These are phyloP conservation scores for Flueggea neowawraea DNA, from an alignment of 441 rosid genomes.

Conservation along the genomic window DNA sequence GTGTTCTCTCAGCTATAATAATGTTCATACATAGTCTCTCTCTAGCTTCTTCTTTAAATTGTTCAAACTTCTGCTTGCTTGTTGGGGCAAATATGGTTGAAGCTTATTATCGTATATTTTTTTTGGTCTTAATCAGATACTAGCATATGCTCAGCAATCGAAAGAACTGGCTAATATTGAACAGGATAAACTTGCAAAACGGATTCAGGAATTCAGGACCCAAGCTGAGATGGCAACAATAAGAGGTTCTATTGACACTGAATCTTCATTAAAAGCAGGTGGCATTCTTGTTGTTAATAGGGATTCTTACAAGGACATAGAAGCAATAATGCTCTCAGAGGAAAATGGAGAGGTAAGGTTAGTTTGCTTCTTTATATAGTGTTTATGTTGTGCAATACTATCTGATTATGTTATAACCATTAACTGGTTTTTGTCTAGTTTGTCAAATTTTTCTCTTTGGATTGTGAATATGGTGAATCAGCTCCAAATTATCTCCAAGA, in stretches of 20 bases:
- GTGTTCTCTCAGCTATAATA: too few relatives aligned
- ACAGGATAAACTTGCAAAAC: slow-evolving; percentile 77
- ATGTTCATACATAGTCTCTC: too few relatives aligned
- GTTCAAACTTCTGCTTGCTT: too few relatives aligned
- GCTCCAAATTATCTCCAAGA: too few relatives aligned
- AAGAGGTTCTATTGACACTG: slow-evolving; percentile 41
- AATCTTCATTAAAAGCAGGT: slow-evolving; percentile 38
- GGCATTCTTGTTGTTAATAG: slow-evolving; percentile 37
- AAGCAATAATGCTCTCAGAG: slow-evolving; percentile 47
- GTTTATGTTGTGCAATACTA: neutral
- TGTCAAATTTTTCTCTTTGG: too few relatives aligned
- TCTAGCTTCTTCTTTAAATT: too few relatives aligned
- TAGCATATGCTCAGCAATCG: slow-evolving; percentile 87
- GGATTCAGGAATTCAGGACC: slow-evolving; percentile 94
- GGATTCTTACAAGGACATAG: slow-evolving; percentile 48
- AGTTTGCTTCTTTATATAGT: neutral
- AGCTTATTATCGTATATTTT: slow-evolving; percentile 1
- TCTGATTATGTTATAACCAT: too few relatives aligned
- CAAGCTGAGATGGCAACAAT: slow-evolving; percentile 68
- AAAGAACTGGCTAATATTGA: slow-evolving; percentile 77
- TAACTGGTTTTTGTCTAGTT: too few relatives aligned
- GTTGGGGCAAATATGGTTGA: neutral
- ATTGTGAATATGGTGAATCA: too few relatives aligned
- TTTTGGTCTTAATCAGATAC: slow-evolving; percentile 39
- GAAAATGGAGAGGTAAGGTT: slow-evolving; percentile 68